Base-by-base conservation (phyloP, 768 basidiomycete species). In the Boletus rubroflammeus region DNA sequence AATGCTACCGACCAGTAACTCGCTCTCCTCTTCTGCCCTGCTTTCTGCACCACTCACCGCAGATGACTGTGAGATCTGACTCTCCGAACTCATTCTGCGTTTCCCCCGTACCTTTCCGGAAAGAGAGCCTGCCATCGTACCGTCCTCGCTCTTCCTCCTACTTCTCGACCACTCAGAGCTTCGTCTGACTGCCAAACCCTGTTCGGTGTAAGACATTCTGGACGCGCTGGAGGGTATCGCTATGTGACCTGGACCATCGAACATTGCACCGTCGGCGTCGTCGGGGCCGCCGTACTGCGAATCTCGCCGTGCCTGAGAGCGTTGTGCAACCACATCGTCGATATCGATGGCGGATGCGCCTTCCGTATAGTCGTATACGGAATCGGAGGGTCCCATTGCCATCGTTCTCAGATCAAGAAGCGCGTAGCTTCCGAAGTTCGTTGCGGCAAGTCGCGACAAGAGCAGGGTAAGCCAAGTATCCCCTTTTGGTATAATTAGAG, bases 341-440 rank as follows among this genome's bases (percentile, higher is more conserved):
- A 95, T 91, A 56, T 92, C 92, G 29, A 83, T 74, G 7, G 83
- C 76, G 11, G 88, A 86, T 32, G 92, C 92, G 38, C 90, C 91
- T 62, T 94, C 92, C 1, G 92, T 93, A 67, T 94, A 94, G 73
- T 94, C 92, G 59, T 76, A 36, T 7, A 54, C 46, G 29, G 67
- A 36, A 21, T 39, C 53, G 26, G 70, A 48, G 36, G 52, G 26
- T 13, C 47, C 41, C 6, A 56, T 8, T 14, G 59, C 47, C 69
- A 70, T 70, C 7, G 46, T 41, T 46, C 35, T 45, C 6, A n/a
- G n/a, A 13, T 46, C 34, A 5, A 21, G 41, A 55, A 39, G 44
- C 25, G 1, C 19, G 9, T 1, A 26, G 8, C n/a, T 38, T 26
- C n/a, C 13, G 19, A 31, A 14, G 25, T 40, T 35, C 0, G 21